These are phyloP conservation scores for Colletotrichum scovillei DNA, from an alignment of 2,329 filamentous ascomycete genomes.

Conservation along the genomic window DNA sequence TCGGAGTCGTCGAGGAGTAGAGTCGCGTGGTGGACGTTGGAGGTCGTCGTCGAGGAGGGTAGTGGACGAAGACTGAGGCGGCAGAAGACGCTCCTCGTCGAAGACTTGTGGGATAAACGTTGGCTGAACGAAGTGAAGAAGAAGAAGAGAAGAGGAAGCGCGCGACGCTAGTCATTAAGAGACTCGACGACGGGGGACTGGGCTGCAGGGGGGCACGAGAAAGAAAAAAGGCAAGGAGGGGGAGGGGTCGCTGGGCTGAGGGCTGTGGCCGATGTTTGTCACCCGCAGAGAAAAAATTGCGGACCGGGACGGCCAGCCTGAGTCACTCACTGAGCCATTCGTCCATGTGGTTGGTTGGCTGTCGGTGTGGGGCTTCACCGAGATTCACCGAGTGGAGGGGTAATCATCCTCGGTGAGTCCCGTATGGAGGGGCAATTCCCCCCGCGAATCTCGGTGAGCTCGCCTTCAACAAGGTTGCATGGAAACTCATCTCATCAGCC, in stretches of 20 bases:
- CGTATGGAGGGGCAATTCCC: background rate
- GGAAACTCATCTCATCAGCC: too few relatives aligned
- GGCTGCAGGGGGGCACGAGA: constrained; percentile 1
- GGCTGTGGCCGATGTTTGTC: constrained; percentile 1
- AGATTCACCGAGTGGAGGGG: constrained; percentile 11
- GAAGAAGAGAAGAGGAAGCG: constrained; percentile 25
- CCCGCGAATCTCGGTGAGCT: constrained; percentile 3
- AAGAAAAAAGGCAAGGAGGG: constrained; percentile 22
- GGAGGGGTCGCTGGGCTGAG: constrained; percentile 11
- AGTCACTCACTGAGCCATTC: constrained; percentile 28
- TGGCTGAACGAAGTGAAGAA: constrained; percentile 28
- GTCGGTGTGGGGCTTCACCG: background rate
- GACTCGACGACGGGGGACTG: constrained; percentile 1
- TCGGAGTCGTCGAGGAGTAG: constrained; percentile 9
- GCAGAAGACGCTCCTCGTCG: constrained; percentile 21
- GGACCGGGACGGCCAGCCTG: constrained; percentile 4
- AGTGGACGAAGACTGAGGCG: constrained; percentile 1
- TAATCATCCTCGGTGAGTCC: background rate
- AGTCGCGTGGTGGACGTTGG: constrained; percentile 8
- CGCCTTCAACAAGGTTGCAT: background rate
- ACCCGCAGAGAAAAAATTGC: constrained; percentile 31
- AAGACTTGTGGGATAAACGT: constrained; percentile 14
- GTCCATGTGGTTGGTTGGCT: background rate
- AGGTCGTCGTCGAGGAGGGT: background rate
- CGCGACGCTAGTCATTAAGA: constrained; percentile 35